Percentiles rank a stretch among this genome's conserved stretches.
These are phyloP conservation scores for Phylloboletellus chloephorus DNA, from an alignment of 1,284 basidiomycete genomes.

Conservation along the genomic window DNA sequence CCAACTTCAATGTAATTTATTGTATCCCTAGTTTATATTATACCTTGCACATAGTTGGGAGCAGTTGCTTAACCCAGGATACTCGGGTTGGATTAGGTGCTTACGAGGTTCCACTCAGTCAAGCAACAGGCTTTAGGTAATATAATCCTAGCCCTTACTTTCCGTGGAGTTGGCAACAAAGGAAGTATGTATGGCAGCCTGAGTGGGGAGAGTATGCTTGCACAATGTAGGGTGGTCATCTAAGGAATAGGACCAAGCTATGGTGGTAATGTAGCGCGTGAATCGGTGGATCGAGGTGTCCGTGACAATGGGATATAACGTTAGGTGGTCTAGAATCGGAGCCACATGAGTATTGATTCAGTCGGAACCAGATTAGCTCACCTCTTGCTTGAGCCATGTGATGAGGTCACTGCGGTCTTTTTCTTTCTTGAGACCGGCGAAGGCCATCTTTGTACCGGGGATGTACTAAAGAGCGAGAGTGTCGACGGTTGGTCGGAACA, in stretches of 20 bases:
- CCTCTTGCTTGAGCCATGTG: constrained; percentile 69
- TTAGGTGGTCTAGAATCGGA: constrained; percentile 22
- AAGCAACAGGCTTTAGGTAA: not conserved
- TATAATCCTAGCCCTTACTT: not conserved
- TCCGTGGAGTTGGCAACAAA: not conserved
- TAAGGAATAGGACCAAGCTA: constrained; percentile 30
- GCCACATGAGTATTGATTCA: not conserved
- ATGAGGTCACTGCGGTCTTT: constrained; percentile 93
- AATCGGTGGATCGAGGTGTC: constrained; percentile 8
- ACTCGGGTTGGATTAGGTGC: not conserved
- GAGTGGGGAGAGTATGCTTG: constrained; percentile 29
- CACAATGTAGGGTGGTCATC: constrained; percentile 26
- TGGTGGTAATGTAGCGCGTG: constrained; percentile 19
- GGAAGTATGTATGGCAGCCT: constrained; percentile 18
- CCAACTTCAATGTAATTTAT: not conserved
- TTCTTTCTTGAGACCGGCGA: constrained; percentile 95
- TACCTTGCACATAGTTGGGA: not conserved
- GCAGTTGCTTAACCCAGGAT: constrained; percentile 1
- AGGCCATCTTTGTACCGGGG: constrained; percentile 96
- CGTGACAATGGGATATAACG: constrained; percentile 16
- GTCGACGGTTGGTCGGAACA: not conserved
- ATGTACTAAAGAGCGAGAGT: constrained; percentile 59
- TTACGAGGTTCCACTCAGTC: not conserved
- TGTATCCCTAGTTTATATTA: constrained; percentile 8
- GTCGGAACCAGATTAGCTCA: constrained; percentile 31